Evolutionary conservation across 1,139 yeast species (phyloP).

Genomic region (Scheffersomyces lignicola): DNA sequence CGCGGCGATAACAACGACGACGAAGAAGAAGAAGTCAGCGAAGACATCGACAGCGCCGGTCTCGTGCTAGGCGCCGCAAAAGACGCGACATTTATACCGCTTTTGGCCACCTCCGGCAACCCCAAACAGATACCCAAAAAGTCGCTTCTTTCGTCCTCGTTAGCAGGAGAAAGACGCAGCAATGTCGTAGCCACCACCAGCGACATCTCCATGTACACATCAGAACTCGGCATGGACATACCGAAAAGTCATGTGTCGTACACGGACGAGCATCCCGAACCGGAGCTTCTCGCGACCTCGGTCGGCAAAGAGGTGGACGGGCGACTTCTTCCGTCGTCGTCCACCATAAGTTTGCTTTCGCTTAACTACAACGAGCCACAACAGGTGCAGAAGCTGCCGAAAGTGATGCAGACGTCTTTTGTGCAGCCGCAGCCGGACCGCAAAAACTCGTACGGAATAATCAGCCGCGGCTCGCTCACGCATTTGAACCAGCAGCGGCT

Average conservation of each 20-base stretch:
- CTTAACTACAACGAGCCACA: slow-evolving; percentile 27
- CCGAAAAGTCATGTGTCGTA: slow-evolving; percentile 7
- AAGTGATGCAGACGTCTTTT: slow-evolving; percentile 6
- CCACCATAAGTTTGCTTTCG: slow-evolving; percentile 53
- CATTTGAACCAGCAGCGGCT: slow-evolving; percentile 33
- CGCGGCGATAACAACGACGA: not conserved
- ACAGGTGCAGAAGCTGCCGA: slow-evolving; percentile 1
- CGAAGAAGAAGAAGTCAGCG: slow-evolving; percentile 3
- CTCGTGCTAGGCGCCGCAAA: slow-evolving; percentile 1
- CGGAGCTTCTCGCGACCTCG: slow-evolving; percentile 53
- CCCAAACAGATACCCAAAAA: slow-evolving; percentile 15
- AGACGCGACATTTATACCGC: slow-evolving; percentile 1
- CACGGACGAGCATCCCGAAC: slow-evolving; percentile 47
- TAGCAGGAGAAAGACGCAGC: slow-evolving; percentile 21
- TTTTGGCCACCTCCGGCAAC: not conserved
- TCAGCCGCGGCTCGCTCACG: slow-evolving; percentile 27
- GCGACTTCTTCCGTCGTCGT: slow-evolving; percentile 51
- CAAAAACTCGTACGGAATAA: slow-evolving; percentile 8
- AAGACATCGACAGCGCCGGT: not conserved
- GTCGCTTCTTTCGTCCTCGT: slow-evolving; percentile 27
- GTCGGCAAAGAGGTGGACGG: slow-evolving; percentile 55
- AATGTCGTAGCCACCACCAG: slow-evolving; percentile 3
- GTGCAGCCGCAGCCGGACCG: slow-evolving; percentile 8
- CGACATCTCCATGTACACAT: slow-evolving; percentile 7
- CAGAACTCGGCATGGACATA: slow-evolving; percentile 7